Base-by-base conservation (phyloP, 208 protist genomes). In the Crithidia expoeki region DNA sequence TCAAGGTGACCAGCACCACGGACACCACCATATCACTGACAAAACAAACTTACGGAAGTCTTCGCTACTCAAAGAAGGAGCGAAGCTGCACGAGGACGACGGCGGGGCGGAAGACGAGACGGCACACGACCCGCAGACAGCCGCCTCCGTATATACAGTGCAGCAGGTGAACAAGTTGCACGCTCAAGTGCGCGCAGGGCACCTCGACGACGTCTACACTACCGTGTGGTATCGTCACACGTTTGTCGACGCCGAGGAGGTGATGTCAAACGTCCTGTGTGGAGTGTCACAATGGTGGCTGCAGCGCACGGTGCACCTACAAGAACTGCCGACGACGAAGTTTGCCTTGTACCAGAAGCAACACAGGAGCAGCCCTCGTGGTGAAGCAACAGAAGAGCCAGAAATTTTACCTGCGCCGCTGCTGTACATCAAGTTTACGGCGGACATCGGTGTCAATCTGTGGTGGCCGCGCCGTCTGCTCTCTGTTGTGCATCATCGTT, bases 231-330 rank as follows among this genome's bases (percentile, higher is more conserved):
- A 77, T 21, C 75, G 83, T 6, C 69, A 78, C 40, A 44, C 83
- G 27, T 89, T 80, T 51, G 52, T 85, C 4, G 33, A 47, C 17
- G 55, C 53, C 27, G 53, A 38, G 16, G 57, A 71, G 42, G 72
- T 69, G 1, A 52, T 74, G 10, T 16, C 33, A 0, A 58, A 70
- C 9, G 66, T 77, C 32, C 49, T 89, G 50, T 72, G 79, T 33
- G 73, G 60, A 5, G 74, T 75, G 40, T 79, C 69, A 4, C 70
- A 38, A 57, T 89, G 84, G 84, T 89, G 84, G 84, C 58, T 89
- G 60, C 72, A 83, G 68, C 79, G 83, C 19, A 49, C 79, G 1
- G 63, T 89, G 14, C 52, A 10, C 12, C 21, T 30, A 25, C 23
- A 49, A 25, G 83, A 89, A 25, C 73, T 89, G 47, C 74, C 77